A percentile compares a stretch with the other conserved stretches of the same genome.
These are phyloP conservation scores for Aspergillus heteromorphus DNA, from an alignment of 495 filamentous ascomycete species.

Conservation along the genomic window DNA sequence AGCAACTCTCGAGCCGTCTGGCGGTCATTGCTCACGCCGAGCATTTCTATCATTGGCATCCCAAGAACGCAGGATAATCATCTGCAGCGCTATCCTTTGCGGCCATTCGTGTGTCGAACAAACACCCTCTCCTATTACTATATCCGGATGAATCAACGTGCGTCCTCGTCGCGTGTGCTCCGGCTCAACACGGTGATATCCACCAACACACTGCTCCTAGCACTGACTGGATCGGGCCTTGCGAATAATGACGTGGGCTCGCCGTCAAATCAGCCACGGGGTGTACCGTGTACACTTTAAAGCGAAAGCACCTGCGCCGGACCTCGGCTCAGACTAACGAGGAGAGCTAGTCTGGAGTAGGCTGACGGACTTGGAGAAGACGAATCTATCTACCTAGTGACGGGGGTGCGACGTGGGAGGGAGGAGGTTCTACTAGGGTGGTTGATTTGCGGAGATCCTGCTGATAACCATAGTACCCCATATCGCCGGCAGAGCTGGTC, in stretches of 20 bases:
- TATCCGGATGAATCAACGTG: neutral
- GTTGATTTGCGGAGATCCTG: constrained; percentile 10
- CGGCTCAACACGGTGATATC: neutral
- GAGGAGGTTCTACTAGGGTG: neutral
- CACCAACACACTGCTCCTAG: neutral
- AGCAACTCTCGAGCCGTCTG: constrained; percentile 1
- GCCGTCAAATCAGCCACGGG: neutral
- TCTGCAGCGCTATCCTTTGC: neutral
- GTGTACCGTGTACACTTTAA: too few species aligned
- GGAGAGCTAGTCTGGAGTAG: neutral
- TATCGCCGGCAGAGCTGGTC: too few species aligned
- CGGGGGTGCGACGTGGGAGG: neutral
- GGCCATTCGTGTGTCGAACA: neutral
- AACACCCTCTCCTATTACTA: neutral
- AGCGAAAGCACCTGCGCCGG: neutral
- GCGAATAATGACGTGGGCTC: neutral
- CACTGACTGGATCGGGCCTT: neutral
- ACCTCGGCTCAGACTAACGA: neutral
- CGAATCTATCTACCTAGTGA: neutral
- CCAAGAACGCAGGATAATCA: neutral
- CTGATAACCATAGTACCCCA: neutral
- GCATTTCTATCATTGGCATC: neutral
- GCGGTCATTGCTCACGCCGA: constrained; percentile 6
- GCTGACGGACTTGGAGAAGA: neutral
- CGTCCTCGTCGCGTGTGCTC: neutral